Evolutionary conservation across 176 grass and related monocot genomes (phyloP), one percentile per base, ranked within the genome.

Genomic region (Ananas comosus): DNA sequence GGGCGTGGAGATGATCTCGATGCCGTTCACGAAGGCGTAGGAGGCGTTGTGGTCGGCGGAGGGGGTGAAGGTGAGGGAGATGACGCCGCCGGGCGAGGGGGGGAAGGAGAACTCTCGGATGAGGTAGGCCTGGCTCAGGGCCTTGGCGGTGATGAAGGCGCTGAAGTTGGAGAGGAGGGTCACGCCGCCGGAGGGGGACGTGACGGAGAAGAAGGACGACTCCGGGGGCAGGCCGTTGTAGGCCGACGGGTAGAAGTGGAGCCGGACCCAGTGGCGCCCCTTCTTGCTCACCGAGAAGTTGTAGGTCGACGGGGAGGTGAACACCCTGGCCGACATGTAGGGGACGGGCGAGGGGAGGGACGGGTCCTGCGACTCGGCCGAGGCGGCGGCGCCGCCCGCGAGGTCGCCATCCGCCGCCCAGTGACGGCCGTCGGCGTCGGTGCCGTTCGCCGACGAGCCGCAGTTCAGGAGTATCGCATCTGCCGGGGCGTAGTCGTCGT

Each of bases 111-210:
- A 96, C 80, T 96, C 91, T 56, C 72, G 69, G 57, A 88, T 50
- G 23, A 91, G 19, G 78, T 68, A 96, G 23, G 80, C 88, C 68
- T 91, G 85, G 28, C 67, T 88, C 56, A 86, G 80, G 58, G 88
- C 88, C 82, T 81, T 91, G 33, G 80, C 63, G 59, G 81, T 88
- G 68, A 77, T 8, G 83, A 71, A 83, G 4, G 72, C 80, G 71
- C 91, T 96, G 78, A 88, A 96, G 85, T 96, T 88, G 56, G 51
- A 78, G 53, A 96, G 88, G 13, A 96, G 83, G 8, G 78, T 91
- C 48, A 86, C 19, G 25, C 88, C 80, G 1, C 69, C 74, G 56
- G 80, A 81, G 50, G 85, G 80, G 23, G 63, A 49, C 5, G 33
- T 42, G 67, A 96, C 91, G 54, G 80, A 72, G 91, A 91, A 96